Percentiles rank a stretch among this genome's conserved stretches.
These are phyloP conservation scores for Dendrobium nobile DNA, from an alignment of 106 monocot species.

Conservation along the genomic window DNA sequence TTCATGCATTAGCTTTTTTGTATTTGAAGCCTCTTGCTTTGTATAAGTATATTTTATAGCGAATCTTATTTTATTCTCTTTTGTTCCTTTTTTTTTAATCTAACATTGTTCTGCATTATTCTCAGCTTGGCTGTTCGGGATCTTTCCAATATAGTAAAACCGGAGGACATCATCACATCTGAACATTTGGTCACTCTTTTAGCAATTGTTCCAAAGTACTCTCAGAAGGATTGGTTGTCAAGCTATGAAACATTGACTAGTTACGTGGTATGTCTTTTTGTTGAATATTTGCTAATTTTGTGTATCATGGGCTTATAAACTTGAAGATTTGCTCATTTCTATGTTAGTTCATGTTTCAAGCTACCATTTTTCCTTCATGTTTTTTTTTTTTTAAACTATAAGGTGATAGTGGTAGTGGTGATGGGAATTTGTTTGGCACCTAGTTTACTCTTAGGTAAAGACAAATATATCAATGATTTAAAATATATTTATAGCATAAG, in stretches of 20 bases:
- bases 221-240: slow-evolving; percentile 92
- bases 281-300: slow-evolving; percentile 1
- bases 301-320: not conserved
- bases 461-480: not conserved
- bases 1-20: not conserved
- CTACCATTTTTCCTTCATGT: not conserved
- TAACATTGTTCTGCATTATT: not conserved
- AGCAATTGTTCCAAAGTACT: slow-evolving; percentile 85
- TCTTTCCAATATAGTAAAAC: slow-evolving; percentile 80
- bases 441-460: not conserved
- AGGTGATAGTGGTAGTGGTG: not conserved
- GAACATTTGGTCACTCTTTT: slow-evolving; percentile 94
- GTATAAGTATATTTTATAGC: not conserved
- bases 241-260: slow-evolving; percentile 80
- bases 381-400: not conserved
- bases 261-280: slow-evolving; percentile 57
- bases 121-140: slow-evolving; percentile 92
- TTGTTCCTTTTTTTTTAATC: slow-evolving; percentile 4
- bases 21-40: not conserved
- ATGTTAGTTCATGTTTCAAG: not conserved
- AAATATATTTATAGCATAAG: not conserved
- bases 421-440: not conserved
- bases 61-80: not conserved
- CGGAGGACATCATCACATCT: slow-evolving; percentile 85
- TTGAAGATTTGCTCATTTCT: not conserved